A percentile compares a stretch with the other conserved stretches of the same genome.
phyloP scores from a whole-genome alignment of 176 grass and related monocot genomes.

The Otatea glauca region DNA sequence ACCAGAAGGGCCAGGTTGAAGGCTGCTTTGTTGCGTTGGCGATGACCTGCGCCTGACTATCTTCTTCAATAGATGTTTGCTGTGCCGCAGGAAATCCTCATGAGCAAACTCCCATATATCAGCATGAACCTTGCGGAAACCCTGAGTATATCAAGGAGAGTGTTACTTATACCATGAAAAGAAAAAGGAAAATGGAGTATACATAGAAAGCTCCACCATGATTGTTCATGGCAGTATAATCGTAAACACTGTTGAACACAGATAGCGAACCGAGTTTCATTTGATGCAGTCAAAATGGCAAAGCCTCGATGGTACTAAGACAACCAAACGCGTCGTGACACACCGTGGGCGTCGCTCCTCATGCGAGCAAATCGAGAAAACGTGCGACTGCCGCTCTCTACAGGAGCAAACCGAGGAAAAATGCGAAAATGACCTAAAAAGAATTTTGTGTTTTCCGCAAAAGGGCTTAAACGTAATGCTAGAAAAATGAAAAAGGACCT shows the following conservation, averaged over 20 bases:
- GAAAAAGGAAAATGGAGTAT: not conserved
- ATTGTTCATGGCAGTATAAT: not conserved
- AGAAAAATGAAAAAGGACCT: too few relatives aligned
- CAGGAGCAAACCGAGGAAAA: too few relatives aligned
- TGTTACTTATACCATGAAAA: conserved; percentile 11
- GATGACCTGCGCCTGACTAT: conserved; percentile 79
- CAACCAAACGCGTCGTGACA: too few relatives aligned
- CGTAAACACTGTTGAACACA: not conserved
- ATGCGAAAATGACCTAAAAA: too few relatives aligned
- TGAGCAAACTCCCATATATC: conserved; percentile 98
- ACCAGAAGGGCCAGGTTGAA: conserved; percentile 50
- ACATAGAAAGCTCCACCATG: not conserved
- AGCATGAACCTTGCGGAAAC: conserved; percentile 85
- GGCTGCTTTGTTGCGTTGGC: conserved; percentile 55
- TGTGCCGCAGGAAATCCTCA: conserved; percentile 74
- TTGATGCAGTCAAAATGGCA: conserved; percentile 14
- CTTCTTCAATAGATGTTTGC: conserved; percentile 71
- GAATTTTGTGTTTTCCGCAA: too few relatives aligned
- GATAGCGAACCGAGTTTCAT: not conserved
- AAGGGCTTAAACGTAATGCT: too few relatives aligned
- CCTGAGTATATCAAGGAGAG: conserved; percentile 51
- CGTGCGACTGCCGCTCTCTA: too few relatives aligned
- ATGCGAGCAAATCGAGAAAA: too few relatives aligned
- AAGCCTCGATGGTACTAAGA: not conserved
- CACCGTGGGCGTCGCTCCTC: too few relatives aligned